phyloP scores from a whole-genome alignment of 2,329 filamentous ascomycete species.

The Zymoseptoria tritici region DNA sequence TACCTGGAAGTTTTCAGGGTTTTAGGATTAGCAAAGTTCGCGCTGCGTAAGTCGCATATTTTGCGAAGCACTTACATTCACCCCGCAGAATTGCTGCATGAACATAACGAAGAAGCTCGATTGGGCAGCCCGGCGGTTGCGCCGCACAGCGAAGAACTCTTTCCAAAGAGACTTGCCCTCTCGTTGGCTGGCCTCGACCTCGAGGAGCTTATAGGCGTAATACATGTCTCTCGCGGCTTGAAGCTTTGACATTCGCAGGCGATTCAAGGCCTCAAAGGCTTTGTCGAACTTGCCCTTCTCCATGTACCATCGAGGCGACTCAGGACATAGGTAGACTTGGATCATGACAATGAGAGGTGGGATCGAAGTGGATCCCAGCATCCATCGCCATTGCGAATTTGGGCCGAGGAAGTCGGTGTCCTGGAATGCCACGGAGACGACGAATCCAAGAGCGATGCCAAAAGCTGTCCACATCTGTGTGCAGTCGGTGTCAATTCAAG shows the following conservation, averaged over 20 bases:
- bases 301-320: slow-evolving; percentile 33
- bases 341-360: slow-evolving; percentile 26
- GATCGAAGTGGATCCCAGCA: slow-evolving; percentile 35
- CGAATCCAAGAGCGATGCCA: slow-evolving; percentile 40
- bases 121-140: slow-evolving; percentile 28
- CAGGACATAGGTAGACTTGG: slow-evolving; percentile 38
- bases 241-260: slow-evolving; percentile 29
- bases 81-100: slow-evolving; percentile 26
- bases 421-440: slow-evolving; percentile 35
- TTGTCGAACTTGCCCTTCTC: slow-evolving; percentile 32
- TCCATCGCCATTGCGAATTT: slow-evolving; percentile 23
- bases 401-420: slow-evolving; percentile 18
- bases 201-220: slow-evolving; percentile 29
- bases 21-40: too few relatives aligned
- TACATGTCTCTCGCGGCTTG: slow-evolving; percentile 38
- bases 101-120: slow-evolving; percentile 31
- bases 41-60: too few relatives aligned
- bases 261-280: slow-evolving; percentile 30
- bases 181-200: slow-evolving; percentile 30
- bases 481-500: background rate
- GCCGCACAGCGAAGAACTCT: slow-evolving; percentile 27
- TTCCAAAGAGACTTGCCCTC: slow-evolving; percentile 34
- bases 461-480: slow-evolving; percentile 29
- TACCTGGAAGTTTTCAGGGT: too few relatives aligned
- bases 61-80: too few relatives aligned